A percentile compares a stretch with the other conserved stretches of the same genome.
These are phyloP conservation scores for Sclerotinia glacialis DNA, from an alignment of 2,329 filamentous ascomycete species.

Conservation along the genomic window DNA sequence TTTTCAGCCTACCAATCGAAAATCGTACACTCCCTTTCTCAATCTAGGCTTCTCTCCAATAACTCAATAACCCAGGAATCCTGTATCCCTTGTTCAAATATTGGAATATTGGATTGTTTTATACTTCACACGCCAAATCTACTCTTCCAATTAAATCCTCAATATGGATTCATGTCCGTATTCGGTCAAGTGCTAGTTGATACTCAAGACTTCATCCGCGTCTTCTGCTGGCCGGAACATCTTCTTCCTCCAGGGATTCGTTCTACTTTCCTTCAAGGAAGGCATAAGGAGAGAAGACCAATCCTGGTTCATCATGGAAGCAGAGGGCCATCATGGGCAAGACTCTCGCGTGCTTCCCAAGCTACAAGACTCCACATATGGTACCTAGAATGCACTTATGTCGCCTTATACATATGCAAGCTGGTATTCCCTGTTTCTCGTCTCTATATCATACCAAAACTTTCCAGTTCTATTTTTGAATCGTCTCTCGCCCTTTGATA, in stretches of 20 bases:
- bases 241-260: slow-evolving; percentile 7
- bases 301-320: slow-evolving; percentile 13
- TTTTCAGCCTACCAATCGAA: slow-evolving; percentile 10
- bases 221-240: slow-evolving; percentile 10
- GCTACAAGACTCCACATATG: slow-evolving; percentile 2
- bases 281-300: slow-evolving; percentile 4
- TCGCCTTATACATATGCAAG: slow-evolving; percentile 22
- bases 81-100: slow-evolving; percentile 5
- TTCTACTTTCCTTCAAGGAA: slow-evolving; percentile 13
- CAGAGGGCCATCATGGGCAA: neutral
- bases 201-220: slow-evolving; percentile 10
- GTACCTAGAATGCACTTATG: neutral
- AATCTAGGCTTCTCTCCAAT: slow-evolving; percentile 5
- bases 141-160: slow-evolving; percentile 9
- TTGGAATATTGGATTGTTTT: neutral
- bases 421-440: neutral
- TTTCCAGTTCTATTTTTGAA: slow-evolving; percentile 15
- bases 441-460: neutral
- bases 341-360: slow-evolving; percentile 5
- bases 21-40: neutral
- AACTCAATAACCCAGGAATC: slow-evolving; percentile 4
- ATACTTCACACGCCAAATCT: neutral
- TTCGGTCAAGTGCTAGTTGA: slow-evolving; percentile 11
- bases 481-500: slow-evolving; percentile 18
- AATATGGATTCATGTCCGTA: neutral